Evolutionary conservation across 768 basidiomycete genomes (phyloP).

Genomic region (Lentinula sp.): DNA sequence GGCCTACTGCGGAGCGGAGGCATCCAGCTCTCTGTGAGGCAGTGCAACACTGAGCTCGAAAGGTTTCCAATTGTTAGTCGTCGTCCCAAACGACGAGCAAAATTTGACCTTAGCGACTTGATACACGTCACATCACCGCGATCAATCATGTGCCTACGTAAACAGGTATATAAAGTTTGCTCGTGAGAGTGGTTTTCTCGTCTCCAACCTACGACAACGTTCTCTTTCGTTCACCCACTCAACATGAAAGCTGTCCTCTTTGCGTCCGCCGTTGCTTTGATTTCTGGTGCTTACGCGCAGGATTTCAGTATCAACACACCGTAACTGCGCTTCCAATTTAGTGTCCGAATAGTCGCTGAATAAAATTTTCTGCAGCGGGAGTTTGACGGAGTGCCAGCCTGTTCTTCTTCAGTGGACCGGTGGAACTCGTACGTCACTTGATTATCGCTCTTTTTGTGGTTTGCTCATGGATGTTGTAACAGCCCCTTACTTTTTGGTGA

Average conservation of each 20-base stretch:
- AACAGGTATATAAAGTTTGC: neutral
- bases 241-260: slow-evolving; percentile 45
- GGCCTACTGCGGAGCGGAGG: neutral
- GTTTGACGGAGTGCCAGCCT: slow-evolving; percentile 49
- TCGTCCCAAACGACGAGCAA: neutral
- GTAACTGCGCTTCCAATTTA: slow-evolving; percentile 33
- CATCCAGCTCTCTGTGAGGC: neutral
- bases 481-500: slow-evolving; percentile 65
- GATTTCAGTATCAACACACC: slow-evolving; percentile 60
- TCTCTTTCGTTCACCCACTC: slow-evolving; percentile 13
- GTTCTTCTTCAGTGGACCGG: slow-evolving; percentile 47
- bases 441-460: slow-evolving; percentile 8
- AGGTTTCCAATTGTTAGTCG: neutral
- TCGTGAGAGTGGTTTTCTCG: neutral
- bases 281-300: slow-evolving; percentile 37
- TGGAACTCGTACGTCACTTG: slow-evolving; percentile 41
- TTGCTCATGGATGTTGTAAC: neutral
- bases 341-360: neutral
- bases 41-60: neutral
- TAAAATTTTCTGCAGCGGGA: neutral
- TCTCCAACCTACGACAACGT: slow-evolving; percentile 18
- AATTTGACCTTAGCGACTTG: neutral
- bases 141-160: neutral
- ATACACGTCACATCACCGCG: neutral
- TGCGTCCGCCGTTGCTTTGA: slow-evolving; percentile 11